Evolutionary conservation across 345 rosid species (phyloP).

Genomic region (Rhizophora mangle): DNA sequence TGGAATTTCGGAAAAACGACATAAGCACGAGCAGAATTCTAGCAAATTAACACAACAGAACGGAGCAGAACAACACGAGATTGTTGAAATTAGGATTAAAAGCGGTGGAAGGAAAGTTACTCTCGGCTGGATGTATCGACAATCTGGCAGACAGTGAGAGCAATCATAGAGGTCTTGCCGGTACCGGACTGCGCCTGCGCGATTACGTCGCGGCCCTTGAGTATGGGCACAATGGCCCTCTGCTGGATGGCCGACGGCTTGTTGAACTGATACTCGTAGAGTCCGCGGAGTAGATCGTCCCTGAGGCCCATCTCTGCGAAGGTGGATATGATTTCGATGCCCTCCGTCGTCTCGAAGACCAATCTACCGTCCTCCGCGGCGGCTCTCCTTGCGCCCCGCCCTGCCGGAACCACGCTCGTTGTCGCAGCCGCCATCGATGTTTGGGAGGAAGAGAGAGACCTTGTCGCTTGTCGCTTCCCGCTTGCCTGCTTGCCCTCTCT

Average conservation of each 20-base stretch:
- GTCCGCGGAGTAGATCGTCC: conserved; percentile 75
- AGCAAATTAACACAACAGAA: too few species aligned
- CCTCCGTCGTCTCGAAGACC: conserved; percentile 84
- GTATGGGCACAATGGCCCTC: conserved; percentile 90
- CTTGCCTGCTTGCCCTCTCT: too few species aligned
- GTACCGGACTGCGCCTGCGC: conserved; percentile 99
- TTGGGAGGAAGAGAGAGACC: neutral
- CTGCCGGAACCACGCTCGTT: conserved; percentile 26
- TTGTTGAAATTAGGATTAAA: conserved; percentile 16
- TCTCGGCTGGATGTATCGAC: conserved; percentile 71
- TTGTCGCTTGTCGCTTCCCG: too few species aligned
- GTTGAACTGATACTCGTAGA: conserved; percentile 83
- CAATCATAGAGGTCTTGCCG: conserved; percentile 95
- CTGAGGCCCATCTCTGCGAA: conserved; percentile 85
- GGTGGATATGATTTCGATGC: conserved; percentile 75
- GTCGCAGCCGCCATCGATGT: conserved; percentile 8
- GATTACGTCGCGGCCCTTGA: conserved; percentile 87
- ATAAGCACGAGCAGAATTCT: too few species aligned
- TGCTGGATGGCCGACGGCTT: conserved; percentile 97
- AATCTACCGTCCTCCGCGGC: conserved; percentile 51
- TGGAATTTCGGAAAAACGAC: too few species aligned
- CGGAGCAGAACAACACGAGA: too few species aligned
- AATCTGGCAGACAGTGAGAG: conserved; percentile 84
- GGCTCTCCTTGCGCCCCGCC: conserved; percentile 42
- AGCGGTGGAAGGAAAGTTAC: conserved; percentile 32